Evolutionary conservation across 345 rosid species (phyloP), one percentile per base, ranked within the genome.

Genomic region (Arabidopsis arenosa): DNA sequence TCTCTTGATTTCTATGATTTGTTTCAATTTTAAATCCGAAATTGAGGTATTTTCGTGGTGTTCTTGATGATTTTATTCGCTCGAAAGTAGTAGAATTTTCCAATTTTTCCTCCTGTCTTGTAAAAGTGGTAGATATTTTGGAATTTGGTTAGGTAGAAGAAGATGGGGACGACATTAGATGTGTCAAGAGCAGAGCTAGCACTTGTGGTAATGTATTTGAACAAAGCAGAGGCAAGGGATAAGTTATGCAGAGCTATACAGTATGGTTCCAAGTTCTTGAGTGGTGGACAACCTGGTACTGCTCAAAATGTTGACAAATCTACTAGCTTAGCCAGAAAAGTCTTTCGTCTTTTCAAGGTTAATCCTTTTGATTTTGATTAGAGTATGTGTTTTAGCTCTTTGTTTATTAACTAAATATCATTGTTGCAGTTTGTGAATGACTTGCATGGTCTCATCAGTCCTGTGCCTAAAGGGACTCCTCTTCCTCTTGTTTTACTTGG

Each of bases 211-310:
- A 75, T 96, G 82, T 96, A 90, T 85, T 79, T 96, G 86, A 93
- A 91, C 75, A 93, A 96, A 85, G 99, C 98, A 41, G 99, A 96
- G 79, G 93, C 99, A 57, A 86, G 99, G 77, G 99, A 96, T 85
- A 96, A 96, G 95, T 82, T 96, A 67, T 96, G 99, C 82, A 85
- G 99, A 84, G 96, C 97, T 66, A 96, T 96, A 82, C 99, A 96
- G 59, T 96, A 96, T 77, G 99, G 99, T 74, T 96, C 97, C 1
- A 93, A 88, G 82, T 93, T 93, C 79, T 35, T 96, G 73, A 96
- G 99, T 57, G 60, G 83, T 56, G 99, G 98, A 68, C 66, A 88
- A 73, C 86, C 99, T 74, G 97, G 99, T 75, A 91, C 97, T 0
- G 97, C 99, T 28, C 99, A 96, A 83, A 89, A 80, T 76, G 98